A percentile compares a stretch with the other conserved stretches of the same genome.
phyloP scores from a whole-genome alignment of 495 filamentous ascomycete genomes.

The Penicillium steckii region DNA sequence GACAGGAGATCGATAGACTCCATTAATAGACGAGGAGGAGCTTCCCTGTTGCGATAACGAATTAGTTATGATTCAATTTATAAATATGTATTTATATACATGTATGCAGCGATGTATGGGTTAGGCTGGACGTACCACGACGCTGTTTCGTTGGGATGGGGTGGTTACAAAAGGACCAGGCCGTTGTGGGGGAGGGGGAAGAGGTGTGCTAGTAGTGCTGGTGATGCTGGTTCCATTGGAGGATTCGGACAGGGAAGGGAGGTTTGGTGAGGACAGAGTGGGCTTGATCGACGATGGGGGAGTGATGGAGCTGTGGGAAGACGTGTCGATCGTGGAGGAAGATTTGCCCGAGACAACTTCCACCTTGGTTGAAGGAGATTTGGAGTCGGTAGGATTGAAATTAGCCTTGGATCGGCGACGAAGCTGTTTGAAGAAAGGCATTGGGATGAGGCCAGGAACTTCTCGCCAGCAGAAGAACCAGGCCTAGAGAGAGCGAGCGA shows the following conservation, averaged over 20 bases:
- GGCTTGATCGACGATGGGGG: constrained; percentile 61
- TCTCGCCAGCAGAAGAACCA: constrained; percentile 14
- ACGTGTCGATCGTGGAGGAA: constrained; percentile 62
- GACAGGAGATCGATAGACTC: constrained; percentile 47
- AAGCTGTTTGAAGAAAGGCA: constrained; percentile 75
- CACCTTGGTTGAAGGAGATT: constrained; percentile 51
- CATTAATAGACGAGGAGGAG: constrained; percentile 51
- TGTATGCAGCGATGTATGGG: too few species aligned
- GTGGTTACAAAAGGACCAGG: constrained; percentile 38
- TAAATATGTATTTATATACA: too few species aligned
- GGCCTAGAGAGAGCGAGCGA: not conserved
- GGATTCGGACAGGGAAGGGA: constrained; percentile 52
- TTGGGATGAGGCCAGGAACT: constrained; percentile 18
- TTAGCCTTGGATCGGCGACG: constrained; percentile 70
- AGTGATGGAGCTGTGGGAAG: constrained; percentile 53
- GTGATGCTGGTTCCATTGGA: constrained; percentile 19
- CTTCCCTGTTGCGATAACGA: constrained; percentile 25
- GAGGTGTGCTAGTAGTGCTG: constrained; percentile 32
- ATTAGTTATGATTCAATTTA: not conserved
- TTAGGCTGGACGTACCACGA: constrained; percentile 50
- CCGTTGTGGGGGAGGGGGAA: constrained; percentile 40
- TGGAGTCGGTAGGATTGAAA: constrained; percentile 56
- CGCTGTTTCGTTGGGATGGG: constrained; percentile 50
- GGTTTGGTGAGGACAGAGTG: constrained; percentile 50
- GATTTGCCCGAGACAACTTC: constrained; percentile 56